Base-by-base conservation (phyloP, 306 rosid species). In the Vachellia pachyceras region DNA sequence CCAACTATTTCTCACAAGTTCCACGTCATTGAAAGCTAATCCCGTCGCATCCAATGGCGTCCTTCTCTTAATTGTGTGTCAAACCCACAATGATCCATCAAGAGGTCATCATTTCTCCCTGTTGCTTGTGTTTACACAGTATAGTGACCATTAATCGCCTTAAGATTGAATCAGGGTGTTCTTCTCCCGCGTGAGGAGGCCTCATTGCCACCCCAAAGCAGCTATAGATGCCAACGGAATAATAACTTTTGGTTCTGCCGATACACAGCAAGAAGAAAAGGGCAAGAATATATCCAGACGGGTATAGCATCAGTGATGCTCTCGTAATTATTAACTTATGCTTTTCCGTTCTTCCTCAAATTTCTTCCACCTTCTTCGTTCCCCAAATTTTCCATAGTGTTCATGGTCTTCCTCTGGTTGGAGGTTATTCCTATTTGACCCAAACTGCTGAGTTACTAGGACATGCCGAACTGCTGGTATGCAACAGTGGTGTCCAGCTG, bases 361-460 rank as follows among this genome's bases (percentile, higher is more conserved):
- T 35, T 64, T 7, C 7, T 82, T 39, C 41, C 23, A 7, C 70
- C 45, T 54, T 50, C 61, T 71, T 75, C 65, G 13, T 7, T 18
- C 17, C 42, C 69, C 72, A 45, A 41, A 41, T 72, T 72, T 75
- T 29, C 58, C 14, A 1, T 9, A 57, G 47, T 79, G 40, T 37
- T 41, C 40, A 15, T 33, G 71, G 25, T 5, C 29, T 40, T 36
- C 1, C 35, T 84, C 39, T 42, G 10, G 33, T n/a, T 75, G 36
- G 72, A 80, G 72, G 64, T 76, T 10, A 50, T 71, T 57, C 49
- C 66, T 33, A 44, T 2, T 54, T 73, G 65, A 70, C 23, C 22
- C 39, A 2, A 15, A 20, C 50, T 20, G n/a, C 0, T 6, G 70
- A 47, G 58, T 66, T 83, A 72, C 55, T 79, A 11, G 66, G 17